These are phyloP conservation scores for Smittium culicis DNA, from an alignment of 371 early-diverging fungal genomes.

Conservation along the genomic window DNA sequence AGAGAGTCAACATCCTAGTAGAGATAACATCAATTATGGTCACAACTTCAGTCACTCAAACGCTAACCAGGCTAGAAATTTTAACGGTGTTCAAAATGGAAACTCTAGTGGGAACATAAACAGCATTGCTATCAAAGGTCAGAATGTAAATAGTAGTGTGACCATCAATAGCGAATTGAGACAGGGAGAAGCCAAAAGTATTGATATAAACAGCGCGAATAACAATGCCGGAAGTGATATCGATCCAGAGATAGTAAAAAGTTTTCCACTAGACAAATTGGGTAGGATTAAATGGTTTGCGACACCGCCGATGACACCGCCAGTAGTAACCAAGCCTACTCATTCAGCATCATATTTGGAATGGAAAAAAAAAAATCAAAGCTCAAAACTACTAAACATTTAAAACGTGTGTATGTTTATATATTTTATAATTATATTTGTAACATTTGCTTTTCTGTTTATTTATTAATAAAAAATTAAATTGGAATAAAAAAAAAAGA, in stretches of 20 bases:
- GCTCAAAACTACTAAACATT: background rate
- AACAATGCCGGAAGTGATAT: background rate
- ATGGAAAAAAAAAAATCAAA: background rate
- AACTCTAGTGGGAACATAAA: background rate
- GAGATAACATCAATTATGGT: too few relatives aligned
- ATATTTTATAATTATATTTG: background rate
- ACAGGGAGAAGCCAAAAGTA: background rate
- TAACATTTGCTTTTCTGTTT: too few relatives aligned
- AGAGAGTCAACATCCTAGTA: too few relatives aligned
- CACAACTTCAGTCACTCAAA: background rate
- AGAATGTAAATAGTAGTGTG: background rate
- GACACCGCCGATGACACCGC: constrained; percentile 7
- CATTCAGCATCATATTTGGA: background rate
- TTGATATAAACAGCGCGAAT: background rate
- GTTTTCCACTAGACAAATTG: constrained; percentile 1
- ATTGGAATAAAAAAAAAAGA: too few relatives aligned
- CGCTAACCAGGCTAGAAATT: background rate
- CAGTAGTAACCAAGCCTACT: background rate
- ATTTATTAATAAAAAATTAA: too few relatives aligned
- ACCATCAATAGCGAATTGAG: background rate
- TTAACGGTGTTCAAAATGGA: background rate
- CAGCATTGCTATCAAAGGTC: background rate
- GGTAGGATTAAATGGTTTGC: constrained; percentile 11
- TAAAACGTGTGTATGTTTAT: background rate
- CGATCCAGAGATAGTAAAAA: background rate